Evolutionary conservation across 345 rosid genomes (phyloP).

Genomic region (Psidium friedrichsthalianum): DNA sequence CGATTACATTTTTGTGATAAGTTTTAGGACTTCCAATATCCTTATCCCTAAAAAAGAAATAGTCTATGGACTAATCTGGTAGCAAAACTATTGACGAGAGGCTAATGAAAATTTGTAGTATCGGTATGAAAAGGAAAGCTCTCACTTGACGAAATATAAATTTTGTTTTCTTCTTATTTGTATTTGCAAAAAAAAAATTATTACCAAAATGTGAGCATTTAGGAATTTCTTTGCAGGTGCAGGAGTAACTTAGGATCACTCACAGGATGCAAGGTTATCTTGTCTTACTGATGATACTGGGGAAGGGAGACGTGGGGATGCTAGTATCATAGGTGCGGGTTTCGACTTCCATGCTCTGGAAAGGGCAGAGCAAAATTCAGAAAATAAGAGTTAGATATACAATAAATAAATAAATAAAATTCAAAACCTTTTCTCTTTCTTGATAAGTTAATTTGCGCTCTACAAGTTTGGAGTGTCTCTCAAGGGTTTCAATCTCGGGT

Average conservation of each 20-base stretch:
- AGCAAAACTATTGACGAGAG: not conserved
- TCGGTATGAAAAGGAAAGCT: no score
- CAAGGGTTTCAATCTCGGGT: not conserved
- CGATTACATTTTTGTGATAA: no score
- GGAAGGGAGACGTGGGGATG: no score
- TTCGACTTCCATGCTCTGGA: no score
- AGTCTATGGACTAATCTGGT: no score
- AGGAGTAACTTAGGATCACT: not conserved
- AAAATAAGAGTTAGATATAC: no score
- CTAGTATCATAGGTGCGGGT: no score
- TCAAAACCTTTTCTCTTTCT: not conserved
- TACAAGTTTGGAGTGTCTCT: not conserved
- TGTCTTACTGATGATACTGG: not conserved
- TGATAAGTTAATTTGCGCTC: not conserved
- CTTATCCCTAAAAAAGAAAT: no score
- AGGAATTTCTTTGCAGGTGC: not conserved
- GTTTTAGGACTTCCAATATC: no score
- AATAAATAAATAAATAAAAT: no score
- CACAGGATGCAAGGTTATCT: not conserved
- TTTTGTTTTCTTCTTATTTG: not conserved
- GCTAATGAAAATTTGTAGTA: no score
- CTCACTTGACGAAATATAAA: not conserved
- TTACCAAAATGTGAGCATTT: not conserved
- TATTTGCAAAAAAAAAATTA: not conserved
- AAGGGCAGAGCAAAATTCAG: no score